Conservation (phyloP, 2,329 filamentous ascomycete species). For the Truncatella angustata region DNA sequence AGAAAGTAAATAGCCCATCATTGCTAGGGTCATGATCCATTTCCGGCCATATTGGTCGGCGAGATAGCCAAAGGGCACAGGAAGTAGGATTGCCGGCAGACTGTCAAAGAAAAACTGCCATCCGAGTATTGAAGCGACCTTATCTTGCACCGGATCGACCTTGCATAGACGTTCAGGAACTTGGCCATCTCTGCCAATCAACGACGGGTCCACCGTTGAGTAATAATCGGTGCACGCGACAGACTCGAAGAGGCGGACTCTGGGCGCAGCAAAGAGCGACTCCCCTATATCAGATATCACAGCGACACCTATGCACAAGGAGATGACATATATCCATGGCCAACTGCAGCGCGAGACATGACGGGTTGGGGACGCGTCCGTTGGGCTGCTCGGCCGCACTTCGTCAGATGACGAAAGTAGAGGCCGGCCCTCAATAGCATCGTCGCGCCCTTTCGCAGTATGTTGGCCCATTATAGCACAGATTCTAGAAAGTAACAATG, state of each 20-base stretch:
- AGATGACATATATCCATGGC: constrained; percentile 13
- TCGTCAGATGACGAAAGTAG: too few species aligned
- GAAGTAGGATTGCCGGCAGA: constrained; percentile 13
- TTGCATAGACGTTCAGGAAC: constrained; percentile 17
- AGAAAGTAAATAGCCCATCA: constrained; percentile 10
- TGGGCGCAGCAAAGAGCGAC: constrained; percentile 14
- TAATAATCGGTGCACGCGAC: constrained; percentile 14
- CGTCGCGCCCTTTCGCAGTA: too few species aligned
- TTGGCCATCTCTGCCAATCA: constrained; percentile 8
- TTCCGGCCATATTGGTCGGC: constrained; percentile 14
- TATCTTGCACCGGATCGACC: constrained; percentile 13
- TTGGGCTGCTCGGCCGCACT: too few species aligned
- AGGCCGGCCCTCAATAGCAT: too few species aligned
- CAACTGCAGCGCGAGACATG: constrained; percentile 11
- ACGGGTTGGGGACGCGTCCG: too few species aligned
- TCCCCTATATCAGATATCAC: constrained; percentile 12
- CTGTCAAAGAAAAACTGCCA: constrained; percentile 16
- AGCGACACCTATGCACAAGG: constrained; percentile 4
- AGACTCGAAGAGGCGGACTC: constrained; percentile 17
- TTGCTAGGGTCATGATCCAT: constrained; percentile 12
- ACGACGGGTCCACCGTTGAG: constrained; percentile 6
- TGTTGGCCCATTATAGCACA: too few species aligned
- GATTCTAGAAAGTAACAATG: too few species aligned
- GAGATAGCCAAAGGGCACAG: constrained; percentile 12
- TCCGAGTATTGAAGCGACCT: constrained; percentile 13